Evolutionary conservation across 768 basidiomycete genomes (phyloP).

Genomic region (Mycena rebaudengoi): DNA sequence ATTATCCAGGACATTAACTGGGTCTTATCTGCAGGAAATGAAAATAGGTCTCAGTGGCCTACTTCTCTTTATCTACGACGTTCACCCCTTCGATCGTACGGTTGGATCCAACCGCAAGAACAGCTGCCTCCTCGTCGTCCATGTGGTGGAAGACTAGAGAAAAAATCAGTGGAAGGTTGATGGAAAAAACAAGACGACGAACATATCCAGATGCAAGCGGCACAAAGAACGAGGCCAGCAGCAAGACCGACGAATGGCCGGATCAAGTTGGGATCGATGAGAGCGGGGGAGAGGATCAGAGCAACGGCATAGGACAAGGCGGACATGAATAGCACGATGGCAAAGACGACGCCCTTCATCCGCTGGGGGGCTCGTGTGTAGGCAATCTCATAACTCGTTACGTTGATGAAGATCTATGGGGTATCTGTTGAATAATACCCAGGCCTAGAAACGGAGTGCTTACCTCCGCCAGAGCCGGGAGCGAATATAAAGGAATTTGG

Average conservation of each 20-base stretch:
- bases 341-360: conserved; percentile 53
- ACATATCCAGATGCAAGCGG: conserved; percentile 29
- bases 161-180: neutral
- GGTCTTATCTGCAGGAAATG: no score
- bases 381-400: conserved; percentile 37
- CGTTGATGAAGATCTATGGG: conserved; percentile 27
- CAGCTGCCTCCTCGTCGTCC: conserved; percentile 29
- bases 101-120: conserved; percentile 28
- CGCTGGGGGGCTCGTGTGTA: conserved; percentile 52
- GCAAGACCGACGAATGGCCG: conserved; percentile 40
- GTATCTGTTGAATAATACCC: no score
- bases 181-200: no score
- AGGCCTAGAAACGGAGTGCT: no score
- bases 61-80: no score
- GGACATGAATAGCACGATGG: conserved; percentile 42
- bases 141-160: conserved; percentile 31
- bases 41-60: no score
- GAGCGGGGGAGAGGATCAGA: conserved; percentile 42
- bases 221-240: conserved; percentile 31
- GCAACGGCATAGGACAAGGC: conserved; percentile 43
- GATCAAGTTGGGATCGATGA: conserved; percentile 45
- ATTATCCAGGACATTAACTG: no score
- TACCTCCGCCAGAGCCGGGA: conserved; percentile 32
- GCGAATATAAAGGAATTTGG: conserved; percentile 32
- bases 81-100: conserved; percentile 19